Base-by-base conservation (phyloP, 192 early-diverging fungal species). In the Diversispora eburnea region DNA sequence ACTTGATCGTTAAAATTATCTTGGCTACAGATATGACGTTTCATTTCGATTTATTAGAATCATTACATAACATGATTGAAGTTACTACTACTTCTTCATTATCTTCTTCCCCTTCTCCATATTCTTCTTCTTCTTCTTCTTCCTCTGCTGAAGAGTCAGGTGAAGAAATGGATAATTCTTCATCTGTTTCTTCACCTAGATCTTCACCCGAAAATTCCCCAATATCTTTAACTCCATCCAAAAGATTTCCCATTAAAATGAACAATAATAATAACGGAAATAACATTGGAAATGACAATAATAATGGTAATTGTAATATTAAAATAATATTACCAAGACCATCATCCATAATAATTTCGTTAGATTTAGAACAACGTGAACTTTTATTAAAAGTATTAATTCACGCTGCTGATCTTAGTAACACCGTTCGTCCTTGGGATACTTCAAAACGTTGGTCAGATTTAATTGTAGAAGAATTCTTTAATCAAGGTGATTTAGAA, bases 391-490 rank as follows among this genome's bases (percentile, higher is more conserved):
- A 91, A 72, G 84, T 89, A 19, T 77, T 95, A n/a, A 79, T 97
- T 15, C 95, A 97, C 67, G 91, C 91, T 0, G 93, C 94, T 48
- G 94, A 96, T 61, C 93, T 95, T 25, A 94, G 93, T 73, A 96
- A 96, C 68, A 87, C 94, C 0, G 87, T 92, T 41, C 83, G 93
- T 61, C 94, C 94, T 4, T 94, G 91, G 89, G 77, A 77, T 0
- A 85, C 95, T 69, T 96, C 93, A 81, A 91, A 93, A 74, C 87
- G 83, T 58, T 98, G 96, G 96, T 93, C 94, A 0, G 90, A 93
- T 80, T 74, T 92, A 60, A 91, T 98, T 8, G 89, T 93, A 5
- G 77, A 85, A 67, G 96, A 98, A 76, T 98, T 95, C 60, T 93
- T 93, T 73, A 67, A 83, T 51, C 96, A 98, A 65, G 94, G 94